phyloP scores from a whole-genome alignment of 306 rosid species.

The Heteromeles arbutifolia region DNA sequence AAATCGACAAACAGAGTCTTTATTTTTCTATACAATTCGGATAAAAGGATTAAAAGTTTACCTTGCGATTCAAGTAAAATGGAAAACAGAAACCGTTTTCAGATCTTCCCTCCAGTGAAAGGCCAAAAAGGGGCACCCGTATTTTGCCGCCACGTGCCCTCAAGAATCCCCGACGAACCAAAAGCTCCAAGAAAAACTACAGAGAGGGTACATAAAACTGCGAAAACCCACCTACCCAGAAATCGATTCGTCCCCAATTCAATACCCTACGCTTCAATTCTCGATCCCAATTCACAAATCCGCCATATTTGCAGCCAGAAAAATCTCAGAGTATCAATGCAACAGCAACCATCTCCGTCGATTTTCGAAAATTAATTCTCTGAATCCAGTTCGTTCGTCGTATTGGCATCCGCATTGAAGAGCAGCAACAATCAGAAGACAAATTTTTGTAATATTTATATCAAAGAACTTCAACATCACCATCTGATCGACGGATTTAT shows the following conservation, averaged over 20 bases:
- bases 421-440: not conserved
- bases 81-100: conserved; percentile 13
- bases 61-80: conserved; percentile 16
- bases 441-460: not conserved
- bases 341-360: not conserved
- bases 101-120: conserved; percentile 22
- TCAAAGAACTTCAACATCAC: not conserved
- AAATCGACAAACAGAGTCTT: conserved; percentile 5
- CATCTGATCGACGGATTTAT: not conserved
- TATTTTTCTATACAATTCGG: conserved; percentile 5
- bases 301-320: not conserved
- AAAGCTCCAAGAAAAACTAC: conserved; percentile 12
- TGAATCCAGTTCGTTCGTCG: not conserved
- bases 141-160: conserved; percentile 27
- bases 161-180: conserved; percentile 21
- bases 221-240: conserved; percentile 30
- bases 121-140: not conserved
- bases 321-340: not conserved
- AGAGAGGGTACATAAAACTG: not conserved
- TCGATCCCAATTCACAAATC: conserved; percentile 2
- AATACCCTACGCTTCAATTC: conserved; percentile 20
- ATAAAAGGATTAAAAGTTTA: conserved; percentile 11
- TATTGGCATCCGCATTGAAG: not conserved
- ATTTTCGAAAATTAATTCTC: not conserved
- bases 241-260: conserved; percentile 24